Conservation (phyloP, 176 grass and related monocot genomes). For the Guadua angustifolia region DNA sequence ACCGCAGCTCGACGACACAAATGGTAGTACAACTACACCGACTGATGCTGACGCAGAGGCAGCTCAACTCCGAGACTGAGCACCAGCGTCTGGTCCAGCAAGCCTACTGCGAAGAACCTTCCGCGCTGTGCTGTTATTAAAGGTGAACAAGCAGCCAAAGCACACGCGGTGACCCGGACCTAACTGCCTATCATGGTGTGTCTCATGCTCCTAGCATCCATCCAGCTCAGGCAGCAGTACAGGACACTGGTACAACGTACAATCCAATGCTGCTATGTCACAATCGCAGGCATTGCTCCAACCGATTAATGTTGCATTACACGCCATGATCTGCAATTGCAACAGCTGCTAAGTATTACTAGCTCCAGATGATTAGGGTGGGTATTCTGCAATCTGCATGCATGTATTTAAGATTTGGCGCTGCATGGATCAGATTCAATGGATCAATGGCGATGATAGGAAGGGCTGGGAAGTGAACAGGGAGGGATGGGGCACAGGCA, state of each 20-base stretch:
- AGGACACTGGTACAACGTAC: not conserved
- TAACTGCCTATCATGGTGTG: constrained; percentile 12
- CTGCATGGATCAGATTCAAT: not conserved
- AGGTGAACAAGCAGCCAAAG: constrained; percentile 11
- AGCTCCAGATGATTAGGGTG: not conserved
- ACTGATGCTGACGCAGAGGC: too few relatives aligned
- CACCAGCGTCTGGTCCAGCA: too few relatives aligned
- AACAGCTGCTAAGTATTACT: not conserved
- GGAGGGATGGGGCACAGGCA: not conserved
- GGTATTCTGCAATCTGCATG: not conserved
- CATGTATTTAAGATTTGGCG: not conserved
- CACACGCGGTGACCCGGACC: not conserved
- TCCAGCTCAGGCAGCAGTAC: constrained; percentile 20
- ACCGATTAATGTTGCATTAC: not conserved
- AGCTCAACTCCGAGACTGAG: too few relatives aligned
- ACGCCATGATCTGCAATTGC: not conserved
- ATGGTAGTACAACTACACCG: too few relatives aligned
- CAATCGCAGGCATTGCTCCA: not conserved
- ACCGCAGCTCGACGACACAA: too few relatives aligned
- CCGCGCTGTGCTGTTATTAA: not conserved
- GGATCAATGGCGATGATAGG: not conserved
- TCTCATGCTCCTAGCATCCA: not conserved
- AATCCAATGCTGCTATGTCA: not conserved
- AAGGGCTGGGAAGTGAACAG: not conserved
- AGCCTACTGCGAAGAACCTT: not conserved